phyloP scores from a whole-genome alignment of 768 basidiomycete species.

The Boletus subparvulus region DNA sequence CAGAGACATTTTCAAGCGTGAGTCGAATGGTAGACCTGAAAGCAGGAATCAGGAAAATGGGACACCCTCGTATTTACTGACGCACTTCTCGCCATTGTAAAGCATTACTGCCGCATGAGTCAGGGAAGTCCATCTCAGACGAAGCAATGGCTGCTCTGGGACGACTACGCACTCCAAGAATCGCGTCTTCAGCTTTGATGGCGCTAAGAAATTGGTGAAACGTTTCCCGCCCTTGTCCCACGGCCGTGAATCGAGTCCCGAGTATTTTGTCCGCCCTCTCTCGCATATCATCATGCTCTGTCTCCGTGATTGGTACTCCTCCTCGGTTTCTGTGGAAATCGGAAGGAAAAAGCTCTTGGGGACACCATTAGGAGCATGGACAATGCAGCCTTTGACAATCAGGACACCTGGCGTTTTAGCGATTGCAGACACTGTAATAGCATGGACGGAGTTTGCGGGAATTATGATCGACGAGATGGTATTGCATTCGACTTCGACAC shows the following conservation, averaged over 20 bases:
- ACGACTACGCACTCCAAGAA: conserved; percentile 85
- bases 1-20: conserved; percentile 87
- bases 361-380: conserved; percentile 73
- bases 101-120: conserved; percentile 95
- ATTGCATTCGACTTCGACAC: conserved; percentile 69
- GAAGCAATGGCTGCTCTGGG: conserved; percentile 82
- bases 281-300: conserved; percentile 66
- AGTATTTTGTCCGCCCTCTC: conserved; percentile 65
- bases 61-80: conserved; percentile 7
- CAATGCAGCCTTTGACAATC: conserved; percentile 71
- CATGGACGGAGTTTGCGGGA: conserved; percentile 73
- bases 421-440: conserved; percentile 67
- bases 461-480: conserved; percentile 58
- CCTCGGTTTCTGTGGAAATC: conserved; percentile 67
- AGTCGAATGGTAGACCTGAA: conserved; percentile 78
- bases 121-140: conserved; percentile 83
- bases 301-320: conserved; percentile 53
- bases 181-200: conserved; percentile 33
- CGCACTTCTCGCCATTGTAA: conserved; percentile 90
- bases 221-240: conserved; percentile 55
- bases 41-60: conserved; percentile 2
- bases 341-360: conserved; percentile 76
- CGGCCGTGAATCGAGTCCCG: conserved; percentile 68
- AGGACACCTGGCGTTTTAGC: conserved; percentile 67
- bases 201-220: conserved; percentile 25